These are phyloP conservation scores for Camellia lanceoleosa DNA, from an alignment of 148 eudicot genomes.

Conservation along the genomic window DNA sequence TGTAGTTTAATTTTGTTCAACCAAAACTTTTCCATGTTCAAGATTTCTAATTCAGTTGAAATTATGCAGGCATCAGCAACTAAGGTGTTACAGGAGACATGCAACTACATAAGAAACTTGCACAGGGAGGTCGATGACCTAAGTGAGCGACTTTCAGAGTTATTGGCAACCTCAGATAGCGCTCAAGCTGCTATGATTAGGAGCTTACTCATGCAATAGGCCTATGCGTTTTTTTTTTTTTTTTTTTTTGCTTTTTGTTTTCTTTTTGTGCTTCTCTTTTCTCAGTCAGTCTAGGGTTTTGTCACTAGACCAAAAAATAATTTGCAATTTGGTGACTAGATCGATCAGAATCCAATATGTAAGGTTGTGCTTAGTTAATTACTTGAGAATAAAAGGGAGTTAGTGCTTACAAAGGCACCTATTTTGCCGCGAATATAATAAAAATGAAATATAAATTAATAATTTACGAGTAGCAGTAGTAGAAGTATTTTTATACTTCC, in stretches of 20 bases:
- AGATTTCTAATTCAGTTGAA: neutral
- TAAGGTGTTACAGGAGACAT: constrained; percentile 40
- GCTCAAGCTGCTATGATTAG: constrained; percentile 40
- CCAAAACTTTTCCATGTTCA: too few relatives aligned
- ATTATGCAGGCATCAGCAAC: constrained; percentile 35
- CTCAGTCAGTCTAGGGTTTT: neutral
- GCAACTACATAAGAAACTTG: constrained; percentile 43
- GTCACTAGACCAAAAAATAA: neutral
- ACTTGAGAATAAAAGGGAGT: constrained; percentile 8
- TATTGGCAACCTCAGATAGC: constrained; percentile 31
- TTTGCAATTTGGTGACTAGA: constrained; percentile 7
- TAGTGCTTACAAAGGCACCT: neutral
- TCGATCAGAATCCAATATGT: neutral
- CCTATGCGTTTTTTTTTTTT: neutral
- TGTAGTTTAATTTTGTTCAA: too few relatives aligned
- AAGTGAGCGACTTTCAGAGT: constrained; percentile 39
- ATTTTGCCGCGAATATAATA: too few relatives aligned
- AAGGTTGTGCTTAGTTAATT: neutral
- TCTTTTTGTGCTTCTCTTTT: neutral
- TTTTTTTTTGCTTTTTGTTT: neutral
- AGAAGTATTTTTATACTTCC: too few relatives aligned
- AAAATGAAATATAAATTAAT: too few relatives aligned
- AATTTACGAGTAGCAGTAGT: too few relatives aligned
- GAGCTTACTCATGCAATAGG: constrained; percentile 36
- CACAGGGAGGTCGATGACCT: constrained; percentile 43